These are phyloP conservation scores for Diaporthe velutina DNA, from an alignment of 2,329 filamentous ascomycete species.

Conservation along the genomic window DNA sequence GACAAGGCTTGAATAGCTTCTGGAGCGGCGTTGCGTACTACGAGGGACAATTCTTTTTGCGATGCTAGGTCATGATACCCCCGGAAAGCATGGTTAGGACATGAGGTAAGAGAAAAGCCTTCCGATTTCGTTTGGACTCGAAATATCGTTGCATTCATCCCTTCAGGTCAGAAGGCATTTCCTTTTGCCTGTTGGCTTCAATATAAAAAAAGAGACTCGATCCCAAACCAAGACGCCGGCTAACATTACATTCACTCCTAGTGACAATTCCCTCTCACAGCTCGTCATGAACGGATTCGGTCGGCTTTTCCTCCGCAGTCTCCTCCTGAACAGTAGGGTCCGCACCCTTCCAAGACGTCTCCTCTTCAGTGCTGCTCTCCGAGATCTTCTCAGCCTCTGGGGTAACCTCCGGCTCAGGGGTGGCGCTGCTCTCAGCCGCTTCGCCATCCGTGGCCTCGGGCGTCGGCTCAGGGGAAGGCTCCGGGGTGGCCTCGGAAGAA, in stretches of 20 bases:
- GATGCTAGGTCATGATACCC: slow-evolving; percentile 33
- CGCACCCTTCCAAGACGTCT: slow-evolving; percentile 48
- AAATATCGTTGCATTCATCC: not conserved
- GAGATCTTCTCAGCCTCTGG: slow-evolving; percentile 37
- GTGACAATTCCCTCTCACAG: slow-evolving; percentile 28
- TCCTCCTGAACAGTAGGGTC: slow-evolving; percentile 44
- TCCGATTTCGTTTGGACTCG: not conserved
- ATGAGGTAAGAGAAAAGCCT: slow-evolving; percentile 19
- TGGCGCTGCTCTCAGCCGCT: slow-evolving; percentile 43
- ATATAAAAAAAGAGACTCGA: slow-evolving; percentile 16
- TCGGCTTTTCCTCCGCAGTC: slow-evolving; percentile 35
- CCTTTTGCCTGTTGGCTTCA: not conserved
- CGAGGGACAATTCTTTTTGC: not conserved
- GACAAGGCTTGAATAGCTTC: not conserved
- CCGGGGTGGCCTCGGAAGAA: slow-evolving; percentile 58
- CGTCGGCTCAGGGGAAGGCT: slow-evolving; percentile 52
- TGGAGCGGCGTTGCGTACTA: not conserved
- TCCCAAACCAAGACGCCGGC: slow-evolving; percentile 34
- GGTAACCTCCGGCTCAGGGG: slow-evolving; percentile 42
- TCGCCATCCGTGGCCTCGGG: slow-evolving; percentile 41
- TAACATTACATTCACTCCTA: slow-evolving; percentile 29
- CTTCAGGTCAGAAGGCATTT: not conserved
- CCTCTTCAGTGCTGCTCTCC: slow-evolving; percentile 40
- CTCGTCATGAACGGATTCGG: slow-evolving; percentile 36
- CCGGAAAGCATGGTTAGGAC: not conserved